Conservation (phyloP, 169 alveolate species). For the Cryptosporidium bovis region DNA sequence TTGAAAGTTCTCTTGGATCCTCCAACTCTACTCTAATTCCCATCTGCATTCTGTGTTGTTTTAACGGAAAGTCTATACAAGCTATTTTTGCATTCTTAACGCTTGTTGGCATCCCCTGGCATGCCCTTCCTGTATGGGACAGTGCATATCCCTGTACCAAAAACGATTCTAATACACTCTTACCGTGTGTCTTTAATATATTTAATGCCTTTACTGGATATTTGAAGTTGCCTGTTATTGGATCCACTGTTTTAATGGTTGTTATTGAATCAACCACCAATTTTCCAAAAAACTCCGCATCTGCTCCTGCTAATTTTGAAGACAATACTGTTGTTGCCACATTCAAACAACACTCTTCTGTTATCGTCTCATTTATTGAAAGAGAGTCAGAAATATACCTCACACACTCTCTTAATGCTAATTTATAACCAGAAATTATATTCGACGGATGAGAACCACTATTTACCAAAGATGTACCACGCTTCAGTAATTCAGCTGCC, state of each 20-base stretch:
- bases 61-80: conserved; percentile 95
- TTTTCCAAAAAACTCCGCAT: conserved; percentile 92
- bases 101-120: conserved; percentile 95
- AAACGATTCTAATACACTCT: conserved; percentile 91
- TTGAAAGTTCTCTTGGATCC: conserved; percentile 96
- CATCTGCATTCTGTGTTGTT: conserved; percentile 94
- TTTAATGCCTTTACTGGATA: conserved; percentile 96
- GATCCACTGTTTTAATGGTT: conserved; percentile 86
- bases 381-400: conserved; percentile 92
- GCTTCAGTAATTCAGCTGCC: conserved; percentile 97
- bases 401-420: conserved; percentile 95
- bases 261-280: conserved; percentile 94
- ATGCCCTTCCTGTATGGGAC: conserved; percentile 91
- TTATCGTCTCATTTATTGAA: conserved; percentile 86
- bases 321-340: conserved; percentile 95
- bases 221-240: conserved; percentile 86
- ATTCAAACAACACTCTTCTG: conserved; percentile 88
- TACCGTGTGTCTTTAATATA: conserved; percentile 96
- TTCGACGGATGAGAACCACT: conserved; percentile 98
- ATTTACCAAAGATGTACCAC: conserved; percentile 96
- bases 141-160: conserved; percentile 93
- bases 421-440: conserved; percentile 94
- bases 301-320: conserved; percentile 94
- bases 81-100: conserved; percentile 96
- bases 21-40: conserved; percentile 94